These are phyloP conservation scores for Jamesozyma hellenica DNA, from an alignment of 805 yeast species.

Conservation along the genomic window DNA sequence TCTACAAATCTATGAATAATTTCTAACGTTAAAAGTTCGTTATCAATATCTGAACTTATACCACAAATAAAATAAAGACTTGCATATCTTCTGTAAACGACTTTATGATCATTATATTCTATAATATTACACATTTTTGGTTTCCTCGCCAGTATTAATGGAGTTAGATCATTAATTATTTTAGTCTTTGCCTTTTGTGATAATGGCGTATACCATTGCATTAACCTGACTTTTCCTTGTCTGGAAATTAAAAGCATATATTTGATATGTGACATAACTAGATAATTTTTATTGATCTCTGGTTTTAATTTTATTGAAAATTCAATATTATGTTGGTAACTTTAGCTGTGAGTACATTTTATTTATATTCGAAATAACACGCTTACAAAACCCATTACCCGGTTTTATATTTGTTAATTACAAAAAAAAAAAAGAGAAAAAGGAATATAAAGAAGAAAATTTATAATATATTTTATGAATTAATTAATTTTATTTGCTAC, in stretches of 20 bases:
- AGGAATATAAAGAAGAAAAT: no score
- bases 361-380: no score
- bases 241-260: constrained; percentile 76
- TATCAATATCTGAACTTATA: constrained; percentile 42
- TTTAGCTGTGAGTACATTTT: no score
- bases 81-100: constrained; percentile 88
- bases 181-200: constrained; percentile 79
- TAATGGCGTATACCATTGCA: constrained; percentile 85
- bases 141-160: constrained; percentile 72
- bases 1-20: constrained; percentile 89
- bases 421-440: no score
- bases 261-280: constrained; percentile 44
- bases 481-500: no score
- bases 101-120: constrained; percentile 66
- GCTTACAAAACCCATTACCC: no score
- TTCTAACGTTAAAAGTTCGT: constrained; percentile 79
- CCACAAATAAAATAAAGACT: constrained; percentile 86
- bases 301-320: no score
- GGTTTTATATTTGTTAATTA: no score
- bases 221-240: constrained; percentile 88
- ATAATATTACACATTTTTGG: constrained; percentile 93
- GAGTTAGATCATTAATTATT: constrained; percentile 75
- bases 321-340: no score
- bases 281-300: no score
- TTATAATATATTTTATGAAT: background rate